Evolutionary conservation across 2,329 filamentous ascomycete species (phyloP), one percentile per base, ranked within the genome.

Genomic region (Colletotrichum costaricense): DNA sequence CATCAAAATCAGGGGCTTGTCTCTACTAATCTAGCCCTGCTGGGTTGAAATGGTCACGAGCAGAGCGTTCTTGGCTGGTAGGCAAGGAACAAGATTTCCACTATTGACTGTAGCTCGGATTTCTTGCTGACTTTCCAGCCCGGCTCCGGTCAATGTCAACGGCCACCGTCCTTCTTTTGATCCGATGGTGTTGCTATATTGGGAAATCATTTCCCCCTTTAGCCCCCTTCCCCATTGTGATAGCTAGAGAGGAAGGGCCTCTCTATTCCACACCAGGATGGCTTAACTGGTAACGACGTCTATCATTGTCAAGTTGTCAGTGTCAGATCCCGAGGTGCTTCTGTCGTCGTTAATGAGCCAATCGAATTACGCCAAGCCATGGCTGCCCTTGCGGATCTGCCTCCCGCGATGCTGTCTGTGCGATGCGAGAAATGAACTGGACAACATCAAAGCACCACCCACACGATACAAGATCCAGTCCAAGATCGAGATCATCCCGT

Each of bases 361-460:
- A 71, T 71, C 9, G 16, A 49, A 30, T 38, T 12, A 57, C 46
- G 5, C 24, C 46, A 24, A 33, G 42, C 63, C 38, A 35, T 30
- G 42, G 8, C 19, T 22, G 35, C 64, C 52, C 16, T 30, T 63
- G 26, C 35, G n/a, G 69, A 72, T 63, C 64, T 68, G 24, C 49
- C 38, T 42, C 52, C 52, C 26, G 49, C 64, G 69, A 49, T 60
- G 30, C 57, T 30, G 69, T 68, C 57, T 68, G 64, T 72, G 64
- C 64, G 52, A 58, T 42, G n/a, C 14, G 22, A 52, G 26, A 22
- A 52, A 46, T 42, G 33, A 58, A 22, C 24, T 24, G 59, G 64
- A 24, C 56, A 67, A 52, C 28, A 68, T 72, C 58, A 49, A 69
- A 69, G 52, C 67, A 63, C 35, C 33, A 11, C 57, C 35, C 16